Base-by-base conservation (phyloP, 2,329 filamentous ascomycete species). In the Aspergillus viridinutans region DNA sequence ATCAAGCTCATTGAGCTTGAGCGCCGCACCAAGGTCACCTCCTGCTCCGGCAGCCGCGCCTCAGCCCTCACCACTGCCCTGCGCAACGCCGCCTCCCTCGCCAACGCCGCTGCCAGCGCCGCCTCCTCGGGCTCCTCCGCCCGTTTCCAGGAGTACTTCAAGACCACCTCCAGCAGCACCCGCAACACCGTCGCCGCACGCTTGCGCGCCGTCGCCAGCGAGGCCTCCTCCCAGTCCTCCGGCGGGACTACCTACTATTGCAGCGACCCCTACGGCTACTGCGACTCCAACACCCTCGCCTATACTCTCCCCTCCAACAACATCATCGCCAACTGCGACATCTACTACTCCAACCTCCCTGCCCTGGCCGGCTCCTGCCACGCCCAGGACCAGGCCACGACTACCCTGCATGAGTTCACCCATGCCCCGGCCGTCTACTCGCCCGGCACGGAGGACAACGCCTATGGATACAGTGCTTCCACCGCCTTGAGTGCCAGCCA, bases 351-450 rank as follows among this genome's bases (percentile, higher is more conserved):
- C 48, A 74, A 70, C 12, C 77, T 89, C 8, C 76, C 82, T 0
- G 76, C 78, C 1, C 57, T 83, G 29, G 74, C 80, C 8, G 64
- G 63, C 8, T 72, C 69, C 1, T 90, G 87, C 75, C 84, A 88
- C 67, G 80, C 65, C 2, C 86, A 89, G 72, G 86, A 88, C 67
- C 83, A 86, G 73, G 83, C 83, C 2, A 86, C 81, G 10, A 88
- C 86, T 14, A 80, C 80, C 32, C 70, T 90, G 14, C 87, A 90
- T 66, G 87, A 90, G 77, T 77, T 80, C 62, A 87, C 86, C 8
- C 87, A 89, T 67, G 77, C 81, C n/a, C 72, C 80, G 67, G 78
- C 74, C 72, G 77, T 81, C 12, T 80, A 74, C 58, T 69, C 28
- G 28, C 28, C 83, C 55, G 83, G 84, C 8, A 88, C 85, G 1